Evolutionary conservation across 345 rosid genomes (phyloP), one percentile per base, ranked within the genome.

Genomic region (Cardamine chenopodiifolia): DNA sequence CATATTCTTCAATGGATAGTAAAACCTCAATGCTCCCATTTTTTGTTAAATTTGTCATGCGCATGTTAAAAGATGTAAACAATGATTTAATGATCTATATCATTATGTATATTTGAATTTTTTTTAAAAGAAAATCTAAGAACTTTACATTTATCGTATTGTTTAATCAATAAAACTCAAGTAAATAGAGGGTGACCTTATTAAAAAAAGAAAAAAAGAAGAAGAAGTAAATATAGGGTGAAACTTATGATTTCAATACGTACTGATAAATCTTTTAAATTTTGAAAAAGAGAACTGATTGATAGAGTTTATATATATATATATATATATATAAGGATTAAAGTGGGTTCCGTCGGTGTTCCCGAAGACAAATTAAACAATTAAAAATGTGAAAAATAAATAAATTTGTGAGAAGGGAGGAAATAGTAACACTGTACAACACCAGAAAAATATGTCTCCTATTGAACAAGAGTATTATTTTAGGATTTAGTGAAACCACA

Each of bases 271-370:
- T 37, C 14, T 37, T 13, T 22, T 0, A 8, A 39, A 23, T 20
- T 61, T 39, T 14, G 14, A 20, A 20, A 37, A 40, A 15, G 7
- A 15, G 22, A 62, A 15, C 66, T 35, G 40, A 2, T 37, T 35
- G 40, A 10, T 10, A 35, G 4, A 3, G 0, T 35, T 2, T 35
- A 34, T 34, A 34, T 34, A 10, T 35, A 10, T 34, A 34, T 34
- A 10, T 35, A 10, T 34, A 34, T 34, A 10, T 34, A 34, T 34
- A 10, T 35, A 10, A 62, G 23, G 53, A 66, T 74, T 45, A 22
- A 75, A 42, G 70, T 76, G 20, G 80, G 70, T 76, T 70, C 71
- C 65, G 66, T 63, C 54, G 80, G 44, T 54, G 66, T 76, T 70
- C 70, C 65, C 70, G 14, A 45, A 37, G 40, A n/a, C 64, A 57